Percentiles rank a stretch among this genome's conserved stretches.
Evolutionary conservation across 805 yeast genomes (phyloP).

Genomic region (Metschnikowia picachoensis): DNA sequence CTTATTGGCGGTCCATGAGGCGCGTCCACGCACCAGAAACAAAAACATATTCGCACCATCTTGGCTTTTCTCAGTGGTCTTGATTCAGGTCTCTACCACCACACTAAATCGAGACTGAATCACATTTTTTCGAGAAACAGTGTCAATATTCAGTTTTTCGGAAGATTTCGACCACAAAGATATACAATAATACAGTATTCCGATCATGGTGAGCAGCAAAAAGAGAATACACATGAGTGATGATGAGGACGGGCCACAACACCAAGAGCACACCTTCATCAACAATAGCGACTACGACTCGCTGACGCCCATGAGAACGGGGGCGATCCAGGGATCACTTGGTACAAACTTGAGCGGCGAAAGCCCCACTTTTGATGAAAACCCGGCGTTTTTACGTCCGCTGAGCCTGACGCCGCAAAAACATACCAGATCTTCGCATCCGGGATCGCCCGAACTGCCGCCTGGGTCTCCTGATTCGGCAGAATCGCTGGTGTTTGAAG

Average conservation of each 20-base stretch:
- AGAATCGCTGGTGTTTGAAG: conserved; percentile 8
- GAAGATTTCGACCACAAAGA: neutral
- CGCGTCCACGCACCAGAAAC: no score
- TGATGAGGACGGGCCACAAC: conserved; percentile 17
- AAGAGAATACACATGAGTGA: conserved; percentile 15
- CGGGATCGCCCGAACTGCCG: neutral
- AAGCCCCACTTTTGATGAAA: neutral
- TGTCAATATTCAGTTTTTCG: no score
- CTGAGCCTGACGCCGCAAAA: neutral
- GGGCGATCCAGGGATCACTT: neutral
- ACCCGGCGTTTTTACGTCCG: neutral
- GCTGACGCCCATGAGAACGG: neutral
- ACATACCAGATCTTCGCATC: neutral
- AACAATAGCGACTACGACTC: conserved; percentile 37
- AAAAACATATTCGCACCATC: no score
- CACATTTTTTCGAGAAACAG: no score
- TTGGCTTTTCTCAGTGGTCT: no score
- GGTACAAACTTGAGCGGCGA: neutral
- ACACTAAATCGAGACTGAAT: no score
- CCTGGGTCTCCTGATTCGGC: neutral
- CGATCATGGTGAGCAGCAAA: conserved; percentile 6
- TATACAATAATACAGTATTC: neutral
- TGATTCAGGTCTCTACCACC: no score
- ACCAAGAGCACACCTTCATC: conserved; percentile 25
- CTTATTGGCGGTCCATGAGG: no score